Evolutionary conservation across 2,329 filamentous ascomycete genomes (phyloP).

Genomic region (Ascochyta lentis): DNA sequence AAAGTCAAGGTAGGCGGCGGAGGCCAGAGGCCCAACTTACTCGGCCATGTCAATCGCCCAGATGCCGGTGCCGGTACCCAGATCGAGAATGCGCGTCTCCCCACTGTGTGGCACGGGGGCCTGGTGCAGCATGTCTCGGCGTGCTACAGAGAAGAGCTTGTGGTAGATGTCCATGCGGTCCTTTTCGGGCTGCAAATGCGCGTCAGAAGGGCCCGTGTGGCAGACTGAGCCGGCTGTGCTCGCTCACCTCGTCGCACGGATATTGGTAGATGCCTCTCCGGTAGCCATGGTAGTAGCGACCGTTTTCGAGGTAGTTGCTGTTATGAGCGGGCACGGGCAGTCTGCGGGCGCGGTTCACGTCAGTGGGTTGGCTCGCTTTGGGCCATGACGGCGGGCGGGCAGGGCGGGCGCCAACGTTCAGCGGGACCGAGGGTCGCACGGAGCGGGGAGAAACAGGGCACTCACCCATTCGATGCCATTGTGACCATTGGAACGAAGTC

Average conservation of each 20-base stretch:
- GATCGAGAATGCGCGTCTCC: slow-evolving; percentile 62
- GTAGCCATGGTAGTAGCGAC: slow-evolving; percentile 72
- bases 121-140: slow-evolving; percentile 58
- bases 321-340: slow-evolving; percentile 50
- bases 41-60: slow-evolving; percentile 89
- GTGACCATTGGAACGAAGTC: slow-evolving; percentile 50
- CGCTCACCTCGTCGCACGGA: slow-evolving; percentile 75
- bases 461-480: slow-evolving; percentile 54
- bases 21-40: slow-evolving; percentile 55
- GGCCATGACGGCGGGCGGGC: slow-evolving; percentile 14
- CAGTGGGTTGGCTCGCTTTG: slow-evolving; percentile 13
- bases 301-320: slow-evolving; percentile 67
- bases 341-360: slow-evolving; percentile 27
- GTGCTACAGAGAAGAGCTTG: slow-evolving; percentile 73
- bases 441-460: slow-evolving; percentile 39
- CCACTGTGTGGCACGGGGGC: slow-evolving; percentile 52
- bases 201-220: slow-evolving; percentile 20
- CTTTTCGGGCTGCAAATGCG: slow-evolving; percentile 64
- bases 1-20: slow-evolving; percentile 15
- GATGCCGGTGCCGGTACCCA: slow-evolving; percentile 88
- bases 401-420: slow-evolving; percentile 11
- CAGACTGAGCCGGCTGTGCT: background rate
- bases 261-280: slow-evolving; percentile 74
- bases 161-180: slow-evolving; percentile 84
- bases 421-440: slow-evolving; percentile 34